A percentile compares a stretch with the other conserved stretches of the same genome.
These are phyloP conservation scores for Phytophthora tentaculata DNA, from an alignment of 352 stramenopile species.

Conservation along the genomic window DNA sequence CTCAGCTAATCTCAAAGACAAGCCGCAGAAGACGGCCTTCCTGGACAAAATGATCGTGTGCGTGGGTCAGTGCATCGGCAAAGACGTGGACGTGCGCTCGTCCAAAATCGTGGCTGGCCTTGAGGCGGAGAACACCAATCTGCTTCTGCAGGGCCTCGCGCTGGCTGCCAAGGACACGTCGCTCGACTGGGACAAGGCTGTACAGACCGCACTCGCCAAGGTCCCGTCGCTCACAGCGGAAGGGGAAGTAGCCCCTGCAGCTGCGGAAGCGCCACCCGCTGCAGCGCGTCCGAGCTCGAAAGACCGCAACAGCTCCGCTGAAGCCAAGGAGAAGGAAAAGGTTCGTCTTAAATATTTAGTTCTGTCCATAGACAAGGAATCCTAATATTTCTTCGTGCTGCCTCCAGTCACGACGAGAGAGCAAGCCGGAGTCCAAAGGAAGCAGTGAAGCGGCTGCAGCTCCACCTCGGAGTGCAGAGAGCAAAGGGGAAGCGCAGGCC, in stretches of 20 bases:
- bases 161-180: constrained; percentile 59
- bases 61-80: constrained; percentile 65
- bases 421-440: constrained; percentile 37
- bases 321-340: constrained; percentile 69
- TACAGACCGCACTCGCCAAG: constrained; percentile 68
- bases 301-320: constrained; percentile 49
- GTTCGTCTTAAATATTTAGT: constrained; percentile 5
- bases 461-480: constrained; percentile 35
- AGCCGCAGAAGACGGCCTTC: constrained; percentile 85
- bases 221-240: constrained; percentile 71
- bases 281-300: constrained; percentile 49
- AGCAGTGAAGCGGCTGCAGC: constrained; percentile 23
- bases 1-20: constrained; percentile 88
- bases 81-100: constrained; percentile 75
- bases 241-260: constrained; percentile 32
- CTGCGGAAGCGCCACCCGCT: constrained; percentile 27
- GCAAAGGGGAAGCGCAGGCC: constrained; percentile 44
- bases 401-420: constrained; percentile 42
- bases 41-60: constrained; percentile 90
- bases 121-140: constrained; percentile 87
- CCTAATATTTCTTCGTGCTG: not conserved
- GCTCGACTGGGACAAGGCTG: constrained; percentile 70
- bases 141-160: constrained; percentile 77
- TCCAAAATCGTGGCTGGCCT: constrained; percentile 88
- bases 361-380: not conserved